Evolutionary conservation across 2,329 filamentous ascomycete genomes (phyloP), one percentile per base, ranked within the genome.

Genomic region (Alternaria brassicae): DNA sequence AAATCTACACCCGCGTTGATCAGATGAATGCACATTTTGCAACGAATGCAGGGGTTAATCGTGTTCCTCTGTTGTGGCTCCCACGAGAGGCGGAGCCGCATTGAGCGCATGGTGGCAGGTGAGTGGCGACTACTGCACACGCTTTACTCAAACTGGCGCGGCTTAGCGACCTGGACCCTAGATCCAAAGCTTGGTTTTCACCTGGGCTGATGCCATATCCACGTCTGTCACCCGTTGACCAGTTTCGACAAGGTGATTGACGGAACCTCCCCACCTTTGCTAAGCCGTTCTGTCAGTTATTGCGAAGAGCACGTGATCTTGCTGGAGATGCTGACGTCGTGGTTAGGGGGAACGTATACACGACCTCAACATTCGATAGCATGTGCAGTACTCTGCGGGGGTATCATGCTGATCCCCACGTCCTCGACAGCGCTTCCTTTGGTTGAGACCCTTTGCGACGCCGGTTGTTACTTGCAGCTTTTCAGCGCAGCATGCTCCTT

Each of bases 241-340:
- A 48, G 48, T 53, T 49, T 62, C 53, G 60, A 45, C 53, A 53
- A 36, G 56, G 34, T 34, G 39, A 17, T 57, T 40, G 55, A 52
- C 50, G 52, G 52, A 41, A 45, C 10, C 42, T 53, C 28, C 61
- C 68, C 64, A 57, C 62, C 58, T 41, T 41, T 44, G 21, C 60
- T 68, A 62, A 23, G 9, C 58, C n/a, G 21, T 62, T 56, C 39
- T 25, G 67, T 65, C 52, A 65, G 37, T 56, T 66, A 65, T 63
- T 62, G 69, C 69, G 69, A 71, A 60, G 15, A n/a, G 36, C 69
- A 71, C 65, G 65, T 71, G 69, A 64, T 56, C 34, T 32, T n/a
- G 4, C 10, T n/a, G 4, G 30, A 36, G 41, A n/a, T 44, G 21
- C 39, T 54, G 25, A 55, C 32, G 36, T 21, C 25, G 21, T 39